A percentile compares a stretch with the other conserved stretches of the same genome.
phyloP scores from a whole-genome alignment of 2,329 filamentous ascomycete genomes.

The Penicillium decumbens region DNA sequence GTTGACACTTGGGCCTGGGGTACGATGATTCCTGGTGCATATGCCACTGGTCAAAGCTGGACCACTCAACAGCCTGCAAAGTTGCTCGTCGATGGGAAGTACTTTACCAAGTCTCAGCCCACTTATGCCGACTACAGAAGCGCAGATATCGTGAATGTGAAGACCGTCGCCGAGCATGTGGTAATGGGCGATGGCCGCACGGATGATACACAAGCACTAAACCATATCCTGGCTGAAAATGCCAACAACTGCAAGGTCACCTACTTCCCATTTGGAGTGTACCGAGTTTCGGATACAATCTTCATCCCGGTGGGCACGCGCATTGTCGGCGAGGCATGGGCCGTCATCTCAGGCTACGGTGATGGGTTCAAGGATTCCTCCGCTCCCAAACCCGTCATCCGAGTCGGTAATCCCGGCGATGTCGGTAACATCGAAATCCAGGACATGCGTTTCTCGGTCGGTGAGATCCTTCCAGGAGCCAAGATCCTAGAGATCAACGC shows the following conservation, averaged over 20 bases:
- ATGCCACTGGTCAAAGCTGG: constrained; percentile 30
- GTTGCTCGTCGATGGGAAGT: constrained; percentile 37
- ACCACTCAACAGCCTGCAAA: constrained; percentile 28
- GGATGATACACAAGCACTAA: constrained; percentile 39
- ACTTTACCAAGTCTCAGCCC: constrained; percentile 41
- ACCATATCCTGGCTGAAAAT: constrained; percentile 31
- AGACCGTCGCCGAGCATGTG: constrained; percentile 36
- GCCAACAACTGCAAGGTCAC: constrained; percentile 30
- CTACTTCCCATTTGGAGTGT: constrained; percentile 32
- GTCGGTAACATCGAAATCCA: constrained; percentile 49
- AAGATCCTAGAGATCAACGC: constrained; percentile 52
- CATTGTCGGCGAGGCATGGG: constrained; percentile 54
- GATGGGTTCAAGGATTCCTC: constrained; percentile 42
- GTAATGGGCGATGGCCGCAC: constrained; percentile 44
- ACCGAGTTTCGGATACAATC: constrained; percentile 46
- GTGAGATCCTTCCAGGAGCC: constrained; percentile 43
- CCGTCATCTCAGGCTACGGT: constrained; percentile 49
- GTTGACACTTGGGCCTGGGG: constrained; percentile 35
- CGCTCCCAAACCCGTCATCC: constrained; percentile 48
- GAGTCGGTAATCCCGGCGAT: constrained; percentile 51
- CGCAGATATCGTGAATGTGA: constrained; percentile 46
- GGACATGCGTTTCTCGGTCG: constrained; percentile 52
- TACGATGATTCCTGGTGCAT: constrained; percentile 27
- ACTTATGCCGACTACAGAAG: constrained; percentile 44
- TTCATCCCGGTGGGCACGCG: constrained; percentile 46